Evolutionary conservation across 768 basidiomycete genomes (phyloP).

Genomic region (Tricholoma matsutake): DNA sequence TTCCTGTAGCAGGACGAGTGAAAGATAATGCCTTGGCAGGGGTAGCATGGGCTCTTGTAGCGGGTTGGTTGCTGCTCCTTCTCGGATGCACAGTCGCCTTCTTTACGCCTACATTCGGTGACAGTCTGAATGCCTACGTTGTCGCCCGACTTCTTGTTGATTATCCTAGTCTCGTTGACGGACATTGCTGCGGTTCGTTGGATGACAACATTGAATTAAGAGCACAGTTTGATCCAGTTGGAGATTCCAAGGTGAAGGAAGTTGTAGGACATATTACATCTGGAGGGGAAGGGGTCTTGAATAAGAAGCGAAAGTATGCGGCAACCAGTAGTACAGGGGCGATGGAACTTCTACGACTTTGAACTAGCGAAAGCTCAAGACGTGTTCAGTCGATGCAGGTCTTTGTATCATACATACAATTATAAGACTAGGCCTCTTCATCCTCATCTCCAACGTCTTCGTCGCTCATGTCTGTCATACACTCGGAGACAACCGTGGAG

Average conservation of each 20-base stretch:
- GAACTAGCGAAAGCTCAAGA: too few relatives aligned
- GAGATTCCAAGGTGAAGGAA: neutral
- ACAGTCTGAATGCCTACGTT: neutral
- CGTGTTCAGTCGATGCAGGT: too few relatives aligned
- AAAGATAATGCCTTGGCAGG: neutral
- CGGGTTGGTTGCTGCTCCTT: neutral
- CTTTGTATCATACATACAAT: too few relatives aligned
- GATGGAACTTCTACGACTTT: too few relatives aligned
- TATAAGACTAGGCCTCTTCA: too few relatives aligned
- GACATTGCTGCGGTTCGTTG: neutral
- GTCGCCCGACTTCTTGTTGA: neutral
- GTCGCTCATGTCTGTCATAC: too few relatives aligned
- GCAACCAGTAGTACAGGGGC: too few relatives aligned
- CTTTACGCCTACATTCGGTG: neutral
- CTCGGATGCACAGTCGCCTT: neutral
- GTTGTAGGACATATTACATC: neutral
- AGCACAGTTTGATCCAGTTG: neutral
- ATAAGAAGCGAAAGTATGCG: neutral
- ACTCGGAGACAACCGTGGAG: too few relatives aligned
- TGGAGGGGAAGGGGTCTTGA: neutral
- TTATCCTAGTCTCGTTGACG: neutral
- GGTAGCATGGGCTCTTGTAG: neutral
- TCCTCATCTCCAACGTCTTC: too few relatives aligned
- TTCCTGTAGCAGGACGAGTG: neutral
- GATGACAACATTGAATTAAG: neutral